Conservation (phyloP, 1,284 basidiomycete genomes). For the Ceratobasidium sp. region DNA sequence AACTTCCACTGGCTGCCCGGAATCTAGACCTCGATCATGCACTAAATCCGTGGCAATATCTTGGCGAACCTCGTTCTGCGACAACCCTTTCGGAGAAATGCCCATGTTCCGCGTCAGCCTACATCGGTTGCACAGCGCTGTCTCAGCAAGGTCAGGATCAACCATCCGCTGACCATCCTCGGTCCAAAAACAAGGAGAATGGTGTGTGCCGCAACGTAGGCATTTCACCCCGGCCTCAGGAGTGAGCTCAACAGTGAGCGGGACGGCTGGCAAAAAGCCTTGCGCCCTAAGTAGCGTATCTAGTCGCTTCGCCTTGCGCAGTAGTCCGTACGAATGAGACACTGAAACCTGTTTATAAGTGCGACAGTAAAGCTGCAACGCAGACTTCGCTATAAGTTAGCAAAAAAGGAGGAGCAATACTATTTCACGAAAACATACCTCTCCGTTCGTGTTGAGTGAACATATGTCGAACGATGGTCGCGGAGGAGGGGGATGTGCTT, state of each 20-base stretch:
- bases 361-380: constrained; percentile 84
- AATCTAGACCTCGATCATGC: too few relatives aligned
- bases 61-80: too few relatives aligned
- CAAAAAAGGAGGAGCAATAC: constrained; percentile 1
- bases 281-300: constrained; percentile 66
- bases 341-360: constrained; percentile 83
- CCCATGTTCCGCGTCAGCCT: not conserved
- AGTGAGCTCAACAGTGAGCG: not conserved
- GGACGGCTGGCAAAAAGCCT: constrained; percentile 34
- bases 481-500: constrained; percentile 75
- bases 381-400: constrained; percentile 65
- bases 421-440: constrained; percentile 62
- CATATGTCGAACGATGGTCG: constrained; percentile 82
- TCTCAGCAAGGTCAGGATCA: constrained; percentile 2
- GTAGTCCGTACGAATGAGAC: constrained; percentile 77
- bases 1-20: too few relatives aligned
- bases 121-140: constrained; percentile 34
- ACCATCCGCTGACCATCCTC: constrained; percentile 36
- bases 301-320: constrained; percentile 85
- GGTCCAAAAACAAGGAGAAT: constrained; percentile 56
- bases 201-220: constrained; percentile 55
- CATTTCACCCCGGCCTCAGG: constrained; percentile 47
- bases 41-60: too few relatives aligned
- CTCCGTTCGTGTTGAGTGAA: constrained; percentile 82
- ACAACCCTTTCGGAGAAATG: too few relatives aligned